phyloP scores from a whole-genome alignment of 2,329 filamentous ascomycete species.

The Colletotrichum lini region DNA sequence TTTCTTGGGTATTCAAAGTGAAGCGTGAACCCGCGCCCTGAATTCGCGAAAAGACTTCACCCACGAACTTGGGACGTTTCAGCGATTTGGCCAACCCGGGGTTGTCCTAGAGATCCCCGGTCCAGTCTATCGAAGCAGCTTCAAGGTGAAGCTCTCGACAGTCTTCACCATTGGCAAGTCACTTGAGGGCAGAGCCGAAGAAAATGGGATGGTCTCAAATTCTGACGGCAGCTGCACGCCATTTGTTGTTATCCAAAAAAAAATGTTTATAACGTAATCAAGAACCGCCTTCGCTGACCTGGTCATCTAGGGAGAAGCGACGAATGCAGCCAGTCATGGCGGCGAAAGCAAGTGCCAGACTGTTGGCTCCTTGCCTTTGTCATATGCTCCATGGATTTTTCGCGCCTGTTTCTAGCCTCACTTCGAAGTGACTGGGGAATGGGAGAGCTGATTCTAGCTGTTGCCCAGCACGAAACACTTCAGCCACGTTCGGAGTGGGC shows the following conservation, averaged over 20 bases:
- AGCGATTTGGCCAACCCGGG: neutral
- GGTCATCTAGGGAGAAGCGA: neutral
- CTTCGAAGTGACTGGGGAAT: too few relatives aligned
- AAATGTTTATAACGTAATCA: neutral
- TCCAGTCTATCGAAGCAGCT: slow-evolving; percentile 1
- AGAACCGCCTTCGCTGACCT: neutral
- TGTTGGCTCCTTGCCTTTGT: too few relatives aligned
- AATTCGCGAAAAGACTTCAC: neutral
- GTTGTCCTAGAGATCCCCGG: neutral
- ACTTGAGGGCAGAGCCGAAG: neutral
- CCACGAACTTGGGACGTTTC: neutral
- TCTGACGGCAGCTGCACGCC: neutral
- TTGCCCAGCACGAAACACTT: too few relatives aligned
- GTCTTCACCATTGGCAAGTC: neutral
- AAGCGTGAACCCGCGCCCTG: neutral
- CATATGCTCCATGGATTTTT: too few relatives aligned
- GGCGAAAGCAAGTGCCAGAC: too few relatives aligned
- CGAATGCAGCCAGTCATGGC: neutral
- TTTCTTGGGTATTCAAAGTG: slow-evolving; percentile 1
- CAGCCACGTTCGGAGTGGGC: too few relatives aligned
- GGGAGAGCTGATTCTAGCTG: too few relatives aligned
- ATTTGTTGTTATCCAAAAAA: neutral
- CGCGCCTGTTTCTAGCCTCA: too few relatives aligned
- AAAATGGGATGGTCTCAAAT: neutral
- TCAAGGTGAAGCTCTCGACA: neutral